A percentile compares a stretch with the other conserved stretches of the same genome.
phyloP scores from a whole-genome alignment of 225 moss, liverwort and hornwort species.

The Pseudoscleropodium purum region DNA sequence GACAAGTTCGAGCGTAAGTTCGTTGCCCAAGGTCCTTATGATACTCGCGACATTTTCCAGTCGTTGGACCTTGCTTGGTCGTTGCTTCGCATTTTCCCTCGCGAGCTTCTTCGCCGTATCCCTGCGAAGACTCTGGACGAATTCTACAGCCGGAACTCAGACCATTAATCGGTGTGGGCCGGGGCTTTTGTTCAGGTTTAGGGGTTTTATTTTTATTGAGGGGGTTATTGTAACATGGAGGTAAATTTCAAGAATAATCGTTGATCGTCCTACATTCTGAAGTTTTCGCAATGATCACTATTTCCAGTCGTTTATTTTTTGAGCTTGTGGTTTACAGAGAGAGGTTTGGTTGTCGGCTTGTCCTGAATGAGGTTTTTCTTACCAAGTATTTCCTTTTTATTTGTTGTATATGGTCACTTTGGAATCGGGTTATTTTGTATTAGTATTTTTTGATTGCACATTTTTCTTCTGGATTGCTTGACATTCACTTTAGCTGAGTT shows the following conservation, averaged over 20 bases:
- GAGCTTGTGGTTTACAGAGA: neutral
- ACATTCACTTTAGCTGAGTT: neutral
- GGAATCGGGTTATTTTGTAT: too few species aligned
- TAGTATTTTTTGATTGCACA: neutral
- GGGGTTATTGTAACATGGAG: neutral
- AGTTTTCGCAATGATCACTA: too few species aligned
- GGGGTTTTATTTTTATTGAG: neutral
- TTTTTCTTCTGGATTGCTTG: too few species aligned
- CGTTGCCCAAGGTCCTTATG: slow-evolving; percentile 88
- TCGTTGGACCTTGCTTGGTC: slow-evolving; percentile 92
- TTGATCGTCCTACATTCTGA: too few species aligned
- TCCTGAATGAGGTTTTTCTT: neutral
- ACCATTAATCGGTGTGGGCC: too few species aligned
- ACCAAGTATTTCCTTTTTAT: too few species aligned
- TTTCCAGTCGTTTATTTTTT: neutral
- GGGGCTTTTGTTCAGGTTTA: neutral
- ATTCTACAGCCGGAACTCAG: neutral
- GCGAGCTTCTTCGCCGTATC: slow-evolving; percentile 87
- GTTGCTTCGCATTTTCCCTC: slow-evolving; percentile 85
- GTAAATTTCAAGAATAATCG: neutral
- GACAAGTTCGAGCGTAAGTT: slow-evolving; percentile 92
- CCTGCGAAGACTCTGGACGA: slow-evolving; percentile 79
- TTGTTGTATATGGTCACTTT: too few species aligned
- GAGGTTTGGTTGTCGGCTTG: too few species aligned
- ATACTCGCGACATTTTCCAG: slow-evolving; percentile 91